Conservation (phyloP, 2,329 filamentous ascomycete species). For the Ceratocystis cacaofunesta region DNA sequence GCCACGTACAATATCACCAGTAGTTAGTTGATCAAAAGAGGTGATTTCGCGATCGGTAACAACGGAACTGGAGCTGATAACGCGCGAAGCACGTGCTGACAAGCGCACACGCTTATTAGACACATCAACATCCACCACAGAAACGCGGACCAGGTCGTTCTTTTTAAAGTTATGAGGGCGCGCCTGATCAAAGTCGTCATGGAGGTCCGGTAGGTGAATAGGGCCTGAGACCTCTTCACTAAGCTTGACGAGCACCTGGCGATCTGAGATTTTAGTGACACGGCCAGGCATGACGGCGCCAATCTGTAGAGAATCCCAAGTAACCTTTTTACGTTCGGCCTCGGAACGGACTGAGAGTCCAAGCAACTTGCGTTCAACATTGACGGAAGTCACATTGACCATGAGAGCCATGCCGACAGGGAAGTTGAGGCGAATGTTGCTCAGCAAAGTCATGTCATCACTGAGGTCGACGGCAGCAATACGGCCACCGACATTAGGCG, state of each 20-base stretch:
- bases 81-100: constrained; percentile 72
- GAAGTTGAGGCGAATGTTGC: constrained; percentile 64
- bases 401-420: constrained; percentile 79
- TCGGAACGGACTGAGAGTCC: constrained; percentile 47
- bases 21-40: constrained; percentile 52
- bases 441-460: constrained; percentile 66
- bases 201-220: constrained; percentile 67
- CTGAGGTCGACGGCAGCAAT: constrained; percentile 72
- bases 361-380: constrained; percentile 57
- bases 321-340: constrained; percentile 32
- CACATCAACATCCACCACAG: constrained; percentile 62
- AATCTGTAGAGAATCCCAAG: constrained; percentile 55
- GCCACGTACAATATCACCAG: constrained; percentile 70
- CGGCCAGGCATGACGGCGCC: constrained; percentile 72
- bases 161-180: constrained; percentile 62
- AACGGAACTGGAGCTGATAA: constrained; percentile 59
- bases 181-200: constrained; percentile 71
- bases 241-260: constrained; percentile 71
- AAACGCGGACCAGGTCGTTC: constrained; percentile 79
- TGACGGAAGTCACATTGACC: constrained; percentile 61
- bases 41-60: constrained; percentile 71
- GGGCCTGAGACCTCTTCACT: constrained; percentile 66
- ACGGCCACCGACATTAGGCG: constrained; percentile 73
- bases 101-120: constrained; percentile 73
- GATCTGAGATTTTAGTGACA: constrained; percentile 73